Conservation (phyloP, 129 eudicot genomes). For the Saposhnikovia divaricata region DNA sequence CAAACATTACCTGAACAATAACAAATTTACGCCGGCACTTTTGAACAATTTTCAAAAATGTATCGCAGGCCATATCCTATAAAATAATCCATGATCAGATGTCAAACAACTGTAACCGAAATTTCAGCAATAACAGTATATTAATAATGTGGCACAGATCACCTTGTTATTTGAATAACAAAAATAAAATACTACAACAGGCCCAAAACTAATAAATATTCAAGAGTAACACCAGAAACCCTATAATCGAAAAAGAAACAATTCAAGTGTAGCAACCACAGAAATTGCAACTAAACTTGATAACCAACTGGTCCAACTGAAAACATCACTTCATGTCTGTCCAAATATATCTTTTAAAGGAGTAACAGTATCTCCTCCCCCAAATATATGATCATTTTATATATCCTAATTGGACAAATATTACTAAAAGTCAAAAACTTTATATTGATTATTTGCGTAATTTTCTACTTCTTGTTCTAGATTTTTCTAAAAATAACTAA, state of each 20-base stretch:
- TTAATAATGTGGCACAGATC: background rate
- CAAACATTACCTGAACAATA: constrained; percentile 54
- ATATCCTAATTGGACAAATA: background rate
- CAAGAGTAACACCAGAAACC: background rate
- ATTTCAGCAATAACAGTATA: background rate
- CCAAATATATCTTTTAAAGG: background rate
- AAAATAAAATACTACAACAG: background rate
- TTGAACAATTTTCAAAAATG: constrained; percentile 98
- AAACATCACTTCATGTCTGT: background rate
- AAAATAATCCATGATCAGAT: background rate
- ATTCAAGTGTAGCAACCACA: background rate
- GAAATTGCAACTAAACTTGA: background rate
- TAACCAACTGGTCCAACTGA: background rate
- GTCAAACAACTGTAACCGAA: background rate
- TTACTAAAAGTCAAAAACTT: background rate
- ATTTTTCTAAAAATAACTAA: background rate
- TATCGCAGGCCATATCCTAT: constrained; percentile 99
- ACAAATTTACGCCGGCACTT: constrained; percentile 98
- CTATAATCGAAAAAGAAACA: background rate
- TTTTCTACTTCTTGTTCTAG: background rate
- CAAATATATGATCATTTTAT: background rate
- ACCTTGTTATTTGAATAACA: background rate
- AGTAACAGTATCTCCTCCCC: background rate
- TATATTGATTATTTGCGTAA: background rate
- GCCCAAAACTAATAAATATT: background rate